Evolutionary conservation across 2,329 filamentous ascomycete species (phyloP).

Genomic region (Penicillium sclerotigenum): DNA sequence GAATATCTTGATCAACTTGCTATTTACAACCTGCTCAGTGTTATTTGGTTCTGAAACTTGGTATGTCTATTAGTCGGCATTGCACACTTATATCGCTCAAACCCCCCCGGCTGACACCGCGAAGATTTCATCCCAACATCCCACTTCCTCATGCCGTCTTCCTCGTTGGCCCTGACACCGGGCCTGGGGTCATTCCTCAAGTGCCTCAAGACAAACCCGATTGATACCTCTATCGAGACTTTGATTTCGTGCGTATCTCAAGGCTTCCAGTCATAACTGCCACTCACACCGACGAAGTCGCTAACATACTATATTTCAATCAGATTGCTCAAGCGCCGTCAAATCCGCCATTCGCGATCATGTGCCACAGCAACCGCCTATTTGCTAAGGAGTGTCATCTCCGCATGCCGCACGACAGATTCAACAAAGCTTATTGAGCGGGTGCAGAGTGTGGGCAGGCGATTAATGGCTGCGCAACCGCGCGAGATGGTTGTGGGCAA

Average conservation of each 20-base stretch:
- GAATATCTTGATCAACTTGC: not conserved
- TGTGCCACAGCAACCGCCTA: constrained; percentile 90
- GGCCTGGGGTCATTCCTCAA: constrained; percentile 75
- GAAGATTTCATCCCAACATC: constrained; percentile 11
- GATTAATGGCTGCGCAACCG: constrained; percentile 78
- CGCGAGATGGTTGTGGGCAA: constrained; percentile 91
- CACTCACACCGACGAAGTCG: not conserved
- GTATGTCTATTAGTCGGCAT: not conserved
- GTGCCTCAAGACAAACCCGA: constrained; percentile 68
- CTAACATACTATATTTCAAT: constrained; percentile 5
- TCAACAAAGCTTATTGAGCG: constrained; percentile 75
- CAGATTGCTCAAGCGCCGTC: constrained; percentile 83
- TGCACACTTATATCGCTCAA: not conserved
- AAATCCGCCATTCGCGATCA: constrained; percentile 81
- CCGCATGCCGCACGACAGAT: constrained; percentile 73
- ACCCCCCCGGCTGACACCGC: not conserved
- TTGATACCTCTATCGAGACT: constrained; percentile 79
- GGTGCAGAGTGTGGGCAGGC: constrained; percentile 73
- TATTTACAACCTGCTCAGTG: not conserved
- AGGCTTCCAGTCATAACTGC: constrained; percentile 1
- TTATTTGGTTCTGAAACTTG: not conserved
- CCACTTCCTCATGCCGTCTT: constrained; percentile 53
- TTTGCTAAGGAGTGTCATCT: constrained; percentile 81
- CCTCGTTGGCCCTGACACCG: constrained; percentile 61
- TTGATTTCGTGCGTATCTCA: constrained; percentile 67